Conservation (phyloP, 2,329 filamentous ascomycete genomes). For the Alternaria sp. region DNA sequence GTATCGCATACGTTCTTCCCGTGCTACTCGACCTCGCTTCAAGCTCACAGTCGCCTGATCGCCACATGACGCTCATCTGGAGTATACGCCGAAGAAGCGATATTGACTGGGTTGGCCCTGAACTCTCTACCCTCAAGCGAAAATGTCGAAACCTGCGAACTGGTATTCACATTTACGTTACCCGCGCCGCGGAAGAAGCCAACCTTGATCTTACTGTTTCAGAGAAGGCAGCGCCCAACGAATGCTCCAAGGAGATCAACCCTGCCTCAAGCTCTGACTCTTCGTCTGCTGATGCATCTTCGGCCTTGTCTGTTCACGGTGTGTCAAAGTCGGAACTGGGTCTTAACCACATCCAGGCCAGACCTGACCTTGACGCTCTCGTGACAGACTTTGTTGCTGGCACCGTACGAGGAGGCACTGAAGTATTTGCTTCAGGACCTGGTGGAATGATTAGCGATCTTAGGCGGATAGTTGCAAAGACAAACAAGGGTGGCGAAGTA, state of each 20-base stretch:
- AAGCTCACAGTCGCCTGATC: conserved; percentile 32
- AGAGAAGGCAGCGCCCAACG: conserved; percentile 30
- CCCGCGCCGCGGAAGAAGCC: conserved; percentile 37
- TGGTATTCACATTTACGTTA: conserved; percentile 46
- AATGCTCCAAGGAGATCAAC: conserved; percentile 36
- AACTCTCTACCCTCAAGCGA: conserved; percentile 43
- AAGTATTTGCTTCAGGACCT: conserved; percentile 46
- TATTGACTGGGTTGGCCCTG: conserved; percentile 48
- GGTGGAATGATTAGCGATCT: conserved; percentile 47
- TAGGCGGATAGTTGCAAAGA: conserved; percentile 40
- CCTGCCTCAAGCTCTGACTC: conserved; percentile 23
- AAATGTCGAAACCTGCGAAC: conserved; percentile 37
- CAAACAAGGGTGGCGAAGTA: conserved; percentile 44
- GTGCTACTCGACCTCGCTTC: conserved; percentile 43
- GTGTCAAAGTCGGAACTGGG: conserved; percentile 40
- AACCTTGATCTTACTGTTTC: conserved; percentile 24
- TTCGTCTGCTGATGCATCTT: conserved; percentile 34
- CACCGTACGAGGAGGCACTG: conserved; percentile 35
- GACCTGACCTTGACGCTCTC: conserved; percentile 30
- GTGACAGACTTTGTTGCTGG: conserved; percentile 37
- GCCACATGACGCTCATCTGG: conserved; percentile 48
- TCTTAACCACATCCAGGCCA: conserved; percentile 36
- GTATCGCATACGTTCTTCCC: conserved; percentile 51
- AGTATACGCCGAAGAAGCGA: conserved; percentile 44
- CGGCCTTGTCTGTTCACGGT: conserved; percentile 38